Percentiles rank a stretch among this genome's conserved stretches.
These are phyloP conservation scores for Syncephalastrum contaminatum DNA, from an alignment of 371 early-diverging fungal species.

Conservation along the genomic window DNA sequence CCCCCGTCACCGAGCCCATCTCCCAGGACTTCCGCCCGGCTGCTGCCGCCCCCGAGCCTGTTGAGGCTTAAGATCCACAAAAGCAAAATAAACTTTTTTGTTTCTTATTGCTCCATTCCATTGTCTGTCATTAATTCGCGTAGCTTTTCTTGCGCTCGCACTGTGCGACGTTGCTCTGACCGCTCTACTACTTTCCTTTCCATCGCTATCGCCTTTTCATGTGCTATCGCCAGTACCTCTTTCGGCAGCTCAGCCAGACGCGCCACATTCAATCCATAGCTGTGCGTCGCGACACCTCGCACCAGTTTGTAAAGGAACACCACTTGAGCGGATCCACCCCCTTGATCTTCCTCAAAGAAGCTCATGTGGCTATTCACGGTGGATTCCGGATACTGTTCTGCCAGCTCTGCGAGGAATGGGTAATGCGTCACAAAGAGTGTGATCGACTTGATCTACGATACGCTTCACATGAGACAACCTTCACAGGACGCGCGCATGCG, in stretches of 20 bases:
- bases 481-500: neutral
- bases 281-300: slow-evolving; percentile 70
- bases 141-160: too few relatives aligned
- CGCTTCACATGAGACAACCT: neutral
- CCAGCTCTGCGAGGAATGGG: slow-evolving; percentile 53
- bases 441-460: slow-evolving; percentile 34
- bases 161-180: neutral
- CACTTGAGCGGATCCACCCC: slow-evolving; percentile 35
- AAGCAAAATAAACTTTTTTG: slow-evolving; percentile 1
- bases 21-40: slow-evolving; percentile 72
- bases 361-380: slow-evolving; percentile 72
- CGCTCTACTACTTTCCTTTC: slow-evolving; percentile 22
- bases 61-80: slow-evolving; percentile 32
- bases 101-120: slow-evolving; percentile 1
- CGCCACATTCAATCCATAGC: slow-evolving; percentile 87
- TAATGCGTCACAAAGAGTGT: slow-evolving; percentile 80
- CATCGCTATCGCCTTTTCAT: slow-evolving; percentile 53
- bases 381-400: slow-evolving; percentile 36
- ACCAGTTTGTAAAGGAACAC: slow-evolving; percentile 88
- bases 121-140: too few relatives aligned
- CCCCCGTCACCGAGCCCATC: slow-evolving; percentile 68
- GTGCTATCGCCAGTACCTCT: slow-evolving; percentile 54
- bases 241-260: slow-evolving; percentile 71
- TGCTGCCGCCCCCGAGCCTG: slow-evolving; percentile 47
- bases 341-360: slow-evolving; percentile 53